phyloP scores from a whole-genome alignment of 2,329 filamentous ascomycete genomes.

The Stemphylium lycopersici region DNA sequence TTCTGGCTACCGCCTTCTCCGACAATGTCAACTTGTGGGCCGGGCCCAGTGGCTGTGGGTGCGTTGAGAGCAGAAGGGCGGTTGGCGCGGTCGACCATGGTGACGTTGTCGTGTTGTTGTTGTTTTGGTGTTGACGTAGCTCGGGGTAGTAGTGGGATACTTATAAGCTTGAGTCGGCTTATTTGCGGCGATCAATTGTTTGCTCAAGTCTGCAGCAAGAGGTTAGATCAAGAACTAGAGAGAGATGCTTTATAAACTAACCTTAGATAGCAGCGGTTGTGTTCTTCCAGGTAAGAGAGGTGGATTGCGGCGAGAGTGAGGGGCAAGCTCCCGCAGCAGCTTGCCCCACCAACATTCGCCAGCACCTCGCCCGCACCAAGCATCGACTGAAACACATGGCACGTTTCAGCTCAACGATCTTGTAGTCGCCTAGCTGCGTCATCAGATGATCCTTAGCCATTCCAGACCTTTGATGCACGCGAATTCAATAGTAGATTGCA shows the following conservation, averaged over 20 bases:
- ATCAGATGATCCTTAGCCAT: slow-evolving; percentile 5
- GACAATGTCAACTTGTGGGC: slow-evolving; percentile 76
- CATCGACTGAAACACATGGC: slow-evolving; percentile 18
- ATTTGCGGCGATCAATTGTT: neutral
- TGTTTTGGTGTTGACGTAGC: slow-evolving; percentile 5
- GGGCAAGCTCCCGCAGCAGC: slow-evolving; percentile 23
- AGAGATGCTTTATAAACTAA: slow-evolving; percentile 3
- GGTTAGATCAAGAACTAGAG: no score
- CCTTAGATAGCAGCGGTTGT: slow-evolving; percentile 14
- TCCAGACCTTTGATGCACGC: slow-evolving; percentile 2
- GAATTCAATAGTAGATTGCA: slow-evolving; percentile 2
- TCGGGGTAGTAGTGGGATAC: slow-evolving; percentile 5
- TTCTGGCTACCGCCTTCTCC: slow-evolving; percentile 73
- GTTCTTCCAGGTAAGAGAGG: slow-evolving; percentile 15
- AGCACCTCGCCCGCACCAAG: slow-evolving; percentile 21
- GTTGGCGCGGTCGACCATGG: slow-evolving; percentile 82
- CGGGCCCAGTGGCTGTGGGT: slow-evolving; percentile 65
- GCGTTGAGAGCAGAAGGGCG: slow-evolving; percentile 72
- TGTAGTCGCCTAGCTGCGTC: slow-evolving; percentile 13
- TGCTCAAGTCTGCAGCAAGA: neutral
- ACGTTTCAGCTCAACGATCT: slow-evolving; percentile 25
- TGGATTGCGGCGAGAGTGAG: slow-evolving; percentile 25
- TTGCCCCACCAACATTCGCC: slow-evolving; percentile 19
- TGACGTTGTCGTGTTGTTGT: slow-evolving; percentile 20
- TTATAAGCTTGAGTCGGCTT: neutral